phyloP scores from a whole-genome alignment of 1,284 basidiomycete genomes.

The Tylopilus sp. region DNA sequence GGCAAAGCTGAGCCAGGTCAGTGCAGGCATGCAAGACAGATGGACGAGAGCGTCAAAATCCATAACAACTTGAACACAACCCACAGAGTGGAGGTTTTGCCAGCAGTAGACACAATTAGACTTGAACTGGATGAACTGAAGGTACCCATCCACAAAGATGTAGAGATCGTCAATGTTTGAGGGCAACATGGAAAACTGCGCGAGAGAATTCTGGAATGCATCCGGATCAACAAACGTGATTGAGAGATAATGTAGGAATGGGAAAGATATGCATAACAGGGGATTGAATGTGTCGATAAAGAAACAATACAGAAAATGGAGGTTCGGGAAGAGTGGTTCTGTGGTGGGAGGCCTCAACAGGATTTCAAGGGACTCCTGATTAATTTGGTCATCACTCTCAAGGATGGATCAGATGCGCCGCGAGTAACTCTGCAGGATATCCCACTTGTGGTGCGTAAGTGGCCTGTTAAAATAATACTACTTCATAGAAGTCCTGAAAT shows the following conservation, averaged over 20 bases:
- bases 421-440: background rate
- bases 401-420: background rate
- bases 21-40: background rate
- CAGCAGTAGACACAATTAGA: background rate
- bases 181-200: background rate
- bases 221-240: background rate
- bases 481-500: background rate
- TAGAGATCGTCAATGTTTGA: background rate
- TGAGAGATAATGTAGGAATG: background rate
- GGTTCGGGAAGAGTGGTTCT: no score
- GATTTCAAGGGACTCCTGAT: no score
- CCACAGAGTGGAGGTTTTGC: background rate
- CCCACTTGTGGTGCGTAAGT: background rate
- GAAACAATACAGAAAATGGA: no score
- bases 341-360: no score
- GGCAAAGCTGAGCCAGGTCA: background rate
- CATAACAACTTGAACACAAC: background rate
- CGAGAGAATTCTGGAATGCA: background rate
- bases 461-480: background rate
- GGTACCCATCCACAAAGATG: background rate
- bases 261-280: no score
- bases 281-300: no score
- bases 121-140: no score
- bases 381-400: no score
- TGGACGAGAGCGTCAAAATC: background rate